Evolutionary conservation across 164 flowering plant species (phyloP), one percentile per base, ranked within the genome.

Genomic region (Taxillus chinensis): DNA sequence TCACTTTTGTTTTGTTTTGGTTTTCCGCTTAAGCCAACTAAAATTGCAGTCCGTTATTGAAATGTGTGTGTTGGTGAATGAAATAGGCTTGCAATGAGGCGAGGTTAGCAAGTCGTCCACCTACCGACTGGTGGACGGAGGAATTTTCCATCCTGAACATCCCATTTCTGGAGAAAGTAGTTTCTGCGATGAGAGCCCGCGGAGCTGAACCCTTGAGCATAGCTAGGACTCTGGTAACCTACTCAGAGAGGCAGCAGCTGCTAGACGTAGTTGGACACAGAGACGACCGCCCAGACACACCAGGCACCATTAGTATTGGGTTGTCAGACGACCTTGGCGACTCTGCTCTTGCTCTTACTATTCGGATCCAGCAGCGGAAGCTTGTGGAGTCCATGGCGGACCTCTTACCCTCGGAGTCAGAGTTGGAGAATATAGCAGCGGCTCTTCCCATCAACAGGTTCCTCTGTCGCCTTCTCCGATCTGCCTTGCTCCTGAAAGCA

Each of bases 111-210:
- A 83, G 85, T 66, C 84, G 90, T 1, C 71, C 87, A 1, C 97
- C 95, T 0, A 77, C 89, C 3, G 88, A 86, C 60, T 90, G 97
- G 97, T 93, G 99, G 98, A 79, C 86, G 4, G 90, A 84, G 55
- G 99, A 93, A 73, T 76, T 93, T 3, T 59, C 87, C 2, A 75
- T 84, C 59, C 61, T 90, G 5, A 76, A 78, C 65, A 70, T 88
- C 13, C 57, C 55, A 5, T 81, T 75, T 59, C 80, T 90, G 62
- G 65, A 65, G 39, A 83, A 67, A 69, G 62, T 93, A 46, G 59
- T 89, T 7, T n/a, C 77, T 2, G 65, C 80, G 41, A 84, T 93
- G 91, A 88, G 81, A 53, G 65, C 67, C 5, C 78, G 89, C 0
- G 90, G 90, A 3, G 82, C 90, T 1, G 90, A 87, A 60, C 42